These are phyloP conservation scores for Solanum microdontum DNA, from an alignment of 257 asterid genomes.

Conservation along the genomic window DNA sequence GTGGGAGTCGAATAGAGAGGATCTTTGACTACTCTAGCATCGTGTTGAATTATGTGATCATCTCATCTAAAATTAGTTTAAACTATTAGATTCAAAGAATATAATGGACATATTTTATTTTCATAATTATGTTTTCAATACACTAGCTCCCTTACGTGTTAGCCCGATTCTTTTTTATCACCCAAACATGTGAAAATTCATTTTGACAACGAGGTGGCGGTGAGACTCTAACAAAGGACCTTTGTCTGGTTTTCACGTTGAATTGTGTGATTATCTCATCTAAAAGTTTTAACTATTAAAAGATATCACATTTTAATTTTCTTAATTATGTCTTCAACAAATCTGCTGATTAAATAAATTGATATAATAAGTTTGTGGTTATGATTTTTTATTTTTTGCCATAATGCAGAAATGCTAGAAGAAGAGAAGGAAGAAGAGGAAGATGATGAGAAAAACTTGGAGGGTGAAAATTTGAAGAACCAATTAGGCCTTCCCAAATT, in stretches of 20 bases:
- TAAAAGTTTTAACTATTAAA: background rate
- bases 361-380: background rate
- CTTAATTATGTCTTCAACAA: background rate
- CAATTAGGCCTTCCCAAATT: slow-evolving; percentile 10
- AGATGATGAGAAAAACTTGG: background rate
- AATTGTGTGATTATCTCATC: accelerated
- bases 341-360: background rate
- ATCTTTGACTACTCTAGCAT: background rate
- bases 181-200: background rate
- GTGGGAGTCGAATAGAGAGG: background rate
- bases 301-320: background rate
- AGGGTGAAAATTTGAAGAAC: background rate
- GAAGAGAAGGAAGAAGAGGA: slow-evolving; percentile 8
- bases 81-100: background rate
- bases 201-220: background rate
- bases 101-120: too few species aligned
- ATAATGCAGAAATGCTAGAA: slow-evolving; percentile 2
- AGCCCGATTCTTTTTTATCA: background rate
- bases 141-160: background rate
- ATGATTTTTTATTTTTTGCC: background rate
- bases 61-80: background rate
- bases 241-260: accelerated
- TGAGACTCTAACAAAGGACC: background rate
- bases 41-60: background rate
- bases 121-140: background rate